Evolutionary conservation across 495 filamentous ascomycete genomes (phyloP), one percentile per base, ranked within the genome.

Genomic region (Geoglossum glabrum): DNA sequence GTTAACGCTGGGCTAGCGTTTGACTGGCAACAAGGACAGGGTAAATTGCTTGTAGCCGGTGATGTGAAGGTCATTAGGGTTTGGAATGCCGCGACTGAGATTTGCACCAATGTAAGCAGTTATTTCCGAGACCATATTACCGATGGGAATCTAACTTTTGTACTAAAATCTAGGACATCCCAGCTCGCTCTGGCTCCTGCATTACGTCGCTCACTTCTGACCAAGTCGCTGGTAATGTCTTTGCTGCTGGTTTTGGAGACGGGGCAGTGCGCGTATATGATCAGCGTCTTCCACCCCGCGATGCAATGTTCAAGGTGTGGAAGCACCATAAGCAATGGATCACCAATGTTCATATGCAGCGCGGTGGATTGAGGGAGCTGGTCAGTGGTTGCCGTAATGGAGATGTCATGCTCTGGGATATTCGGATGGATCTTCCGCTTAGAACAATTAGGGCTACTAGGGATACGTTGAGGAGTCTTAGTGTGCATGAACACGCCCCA

Each of bases 11-110:
- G 90, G 1, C 80, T 97, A 67, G 89, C 96, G 21, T 90, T 96
- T 61, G 89, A 97, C 62, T 99, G 92, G 92, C 90, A 95, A 64
- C 92, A 99, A 69, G 88, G 90, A n/a, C 85, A 88, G 61, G 92
- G 92, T 23, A 87, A 85, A 58, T 82, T 94, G 28, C 75, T 99
- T 28, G 93, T 97, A 43, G 93, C 92, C 7, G 92, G 92, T 45
- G 92, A 99, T 66, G 89, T 95, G 45, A 87, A 90, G 59, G 87
- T 96, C 38, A 95, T 99, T 63, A 75, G 88, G 31, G 84, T 97
- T 17, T 99, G 92, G 92, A 89, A 89, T 67, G 93, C 92, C 33
- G 86, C 85, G 31, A 82, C 86, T 9, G 92, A 99, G 74, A 81
- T 90, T 55, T 99, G 90, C 72, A 83, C 85, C 30, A 84, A 81